Base-by-base conservation (phyloP, 73 alveolate species). In the Symbiodinium natans region DNA sequence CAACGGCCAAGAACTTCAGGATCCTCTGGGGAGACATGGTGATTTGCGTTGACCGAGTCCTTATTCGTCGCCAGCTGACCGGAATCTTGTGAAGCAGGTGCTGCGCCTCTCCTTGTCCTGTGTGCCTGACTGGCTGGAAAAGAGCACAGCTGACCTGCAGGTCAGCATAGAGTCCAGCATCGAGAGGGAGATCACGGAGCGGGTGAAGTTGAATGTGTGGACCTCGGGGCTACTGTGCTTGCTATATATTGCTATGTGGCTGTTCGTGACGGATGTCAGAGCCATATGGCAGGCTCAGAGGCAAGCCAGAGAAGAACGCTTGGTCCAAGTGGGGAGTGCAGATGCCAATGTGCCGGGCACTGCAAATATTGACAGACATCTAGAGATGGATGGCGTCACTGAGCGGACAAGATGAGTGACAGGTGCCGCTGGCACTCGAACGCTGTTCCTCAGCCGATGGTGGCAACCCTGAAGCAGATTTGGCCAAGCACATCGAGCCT, bases 241-340 rank as follows among this genome's bases (percentile, higher is more conserved):
- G n/a, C n/a, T n/a, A n/a, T n/a, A n/a, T n/a, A n/a, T n/a, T n/a
- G n/a, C n/a, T n/a, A n/a, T n/a, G n/a, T n/a, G n/a, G n/a, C n/a
- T n/a, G n/a, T n/a, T n/a, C n/a, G n/a, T n/a, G n/a, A n/a, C n/a
- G n/a, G n/a, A n/a, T n/a, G n/a, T n/a, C n/a, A n/a, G n/a, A n/a
- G n/a, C n/a, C n/a, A n/a, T n/a, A n/a, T n/a, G n/a, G n/a, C 21
- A 88, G 95, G 95, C 95, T n/a, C 95, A 88, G 73, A 86, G 95
- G 25, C 95, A 88, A 88, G 95, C 95, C 10, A 39, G 95, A 68
- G 95, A 88, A 86, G 95, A 88, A 29, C 95, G 95, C 25, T 40
- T 88, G 86, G 95, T 88, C 31, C 95, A 83, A 17, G 95, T 88
- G n/a, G 95, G 95, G 48, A 88, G 95, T 36, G 43, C 95, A 23